Base-by-base conservation (phyloP, 2,329 filamentous ascomycete genomes). In the Arthroderma sp. region DNA sequence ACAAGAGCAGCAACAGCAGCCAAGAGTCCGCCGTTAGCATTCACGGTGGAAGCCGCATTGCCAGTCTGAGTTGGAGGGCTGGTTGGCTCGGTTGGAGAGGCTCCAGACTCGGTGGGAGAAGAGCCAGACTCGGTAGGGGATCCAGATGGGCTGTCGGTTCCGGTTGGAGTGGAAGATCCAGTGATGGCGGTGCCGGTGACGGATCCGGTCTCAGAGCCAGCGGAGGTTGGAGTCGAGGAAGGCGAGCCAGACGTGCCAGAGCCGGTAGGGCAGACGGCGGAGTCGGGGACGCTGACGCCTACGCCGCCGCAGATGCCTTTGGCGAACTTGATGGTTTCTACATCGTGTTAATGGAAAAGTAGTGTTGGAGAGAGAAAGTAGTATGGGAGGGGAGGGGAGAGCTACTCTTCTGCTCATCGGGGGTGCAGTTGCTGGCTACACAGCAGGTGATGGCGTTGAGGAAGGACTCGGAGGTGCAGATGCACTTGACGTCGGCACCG, bases 361-460 rank as follows among this genome's bases (percentile, higher is more conserved):
- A 56, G 47, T 23, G 31, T 31, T 44, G 23, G 55, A 51, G 23
- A 54, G 53, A 44, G 55, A 63, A 31, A 60, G 60, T n/a, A n/a
- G n/a, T n/a, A n/a, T n/a, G n/a, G n/a, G n/a, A n/a, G n/a, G n/a
- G n/a, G n/a, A n/a, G n/a, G n/a, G n/a, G n/a, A 41, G 58, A 63
- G 63, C 19, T 67, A 70, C 73, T 61, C 38, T 73, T 56, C 58
- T 79, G 74, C n/a, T 77, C 74, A 0, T 63, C 63, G 0, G 63
- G 23, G 33, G 63, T 62, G 66, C 79, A 81, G n/a, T 66, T 65
- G 1, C 63, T 62, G 17, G 70, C 65, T 19, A 82, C 68, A 62
- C 79, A 82, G 67, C 77, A 79, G 44, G 75, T 67, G 59, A 81
- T 77, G 56, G 65, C 64, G 51, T 60, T 64, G 56, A 82, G 65